These are phyloP conservation scores for Fomitopsis schrenkii DNA, from an alignment of 1,284 basidiomycete species.

Conservation along the genomic window DNA sequence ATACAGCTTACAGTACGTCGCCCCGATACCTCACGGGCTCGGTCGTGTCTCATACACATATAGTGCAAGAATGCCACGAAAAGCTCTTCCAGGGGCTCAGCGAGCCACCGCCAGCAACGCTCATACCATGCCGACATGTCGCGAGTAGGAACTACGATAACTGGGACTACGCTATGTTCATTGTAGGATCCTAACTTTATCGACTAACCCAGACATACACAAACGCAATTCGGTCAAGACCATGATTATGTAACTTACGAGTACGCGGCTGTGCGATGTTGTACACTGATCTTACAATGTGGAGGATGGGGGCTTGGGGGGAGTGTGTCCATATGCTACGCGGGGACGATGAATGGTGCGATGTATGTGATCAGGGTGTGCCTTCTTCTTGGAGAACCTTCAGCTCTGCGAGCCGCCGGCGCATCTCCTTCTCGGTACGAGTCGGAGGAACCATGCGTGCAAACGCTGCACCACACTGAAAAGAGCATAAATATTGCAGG, in stretches of 20 bases:
- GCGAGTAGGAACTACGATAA: conserved; percentile 36
- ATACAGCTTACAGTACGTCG: conserved; percentile 16
- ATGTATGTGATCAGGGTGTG: conserved; percentile 32
- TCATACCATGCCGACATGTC: conserved; percentile 51
- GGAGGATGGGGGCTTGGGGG: no score
- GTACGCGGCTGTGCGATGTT: background rate
- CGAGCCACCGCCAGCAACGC: conserved; percentile 39
- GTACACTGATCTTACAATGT: conserved; percentile 1
- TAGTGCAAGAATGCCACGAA: conserved; percentile 8
- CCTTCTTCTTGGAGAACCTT: conserved; percentile 59
- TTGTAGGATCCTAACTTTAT: conserved; percentile 27
- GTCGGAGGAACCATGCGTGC: conserved; percentile 83
- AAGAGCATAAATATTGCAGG: conserved; percentile 2
- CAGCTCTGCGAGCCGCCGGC: conserved; percentile 77
- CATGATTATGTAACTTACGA: background rate
- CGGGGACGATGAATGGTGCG: background rate
- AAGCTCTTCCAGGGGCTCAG: conserved; percentile 12
- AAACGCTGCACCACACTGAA: conserved; percentile 60
- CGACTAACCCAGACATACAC: conserved; percentile 6
- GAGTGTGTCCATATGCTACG: background rate
- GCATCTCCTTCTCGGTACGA: conserved; percentile 85
- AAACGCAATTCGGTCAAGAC: conserved; percentile 3
- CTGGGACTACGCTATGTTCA: conserved; percentile 61
- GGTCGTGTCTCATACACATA: background rate
- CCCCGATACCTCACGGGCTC: no score